These are phyloP conservation scores for Fraxinus albicans DNA, from an alignment of 305 asterid species.

Conservation along the genomic window DNA sequence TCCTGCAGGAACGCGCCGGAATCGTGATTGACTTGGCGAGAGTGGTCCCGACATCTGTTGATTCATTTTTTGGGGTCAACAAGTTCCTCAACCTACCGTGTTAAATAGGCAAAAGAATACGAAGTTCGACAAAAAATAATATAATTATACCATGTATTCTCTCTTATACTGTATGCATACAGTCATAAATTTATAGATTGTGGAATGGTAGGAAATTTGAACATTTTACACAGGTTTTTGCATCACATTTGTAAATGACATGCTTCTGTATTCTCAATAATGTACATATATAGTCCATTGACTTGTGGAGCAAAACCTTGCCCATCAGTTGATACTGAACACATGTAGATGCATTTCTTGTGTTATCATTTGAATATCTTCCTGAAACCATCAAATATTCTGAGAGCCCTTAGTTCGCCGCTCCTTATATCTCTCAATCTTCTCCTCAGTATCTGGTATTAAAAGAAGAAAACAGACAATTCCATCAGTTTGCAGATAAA, in stretches of 20 bases:
- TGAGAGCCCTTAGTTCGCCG: conserved; percentile 76
- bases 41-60: too few species aligned
- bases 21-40: too few species aligned
- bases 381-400: conserved; percentile 62
- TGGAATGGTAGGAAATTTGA: neutral
- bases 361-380: conserved; percentile 53
- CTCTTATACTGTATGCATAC: neutral
- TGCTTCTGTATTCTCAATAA: neutral
- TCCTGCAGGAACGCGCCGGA: too few species aligned
- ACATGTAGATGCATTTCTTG: neutral
- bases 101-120: neutral
- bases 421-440: conserved; percentile 75
- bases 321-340: neutral
- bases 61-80: too few species aligned
- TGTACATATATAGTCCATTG: neutral
- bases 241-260: neutral
- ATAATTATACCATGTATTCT: neutral
- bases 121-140: neutral
- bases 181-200: neutral
- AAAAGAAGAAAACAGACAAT: neutral
- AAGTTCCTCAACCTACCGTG: neutral
- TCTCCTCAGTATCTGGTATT: conserved; percentile 76
- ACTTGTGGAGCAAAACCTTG: neutral
- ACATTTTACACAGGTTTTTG: neutral
- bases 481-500: neutral